These are phyloP conservation scores for Musa beccarii DNA, from an alignment of 176 grass and related monocot genomes.

Conservation along the genomic window DNA sequence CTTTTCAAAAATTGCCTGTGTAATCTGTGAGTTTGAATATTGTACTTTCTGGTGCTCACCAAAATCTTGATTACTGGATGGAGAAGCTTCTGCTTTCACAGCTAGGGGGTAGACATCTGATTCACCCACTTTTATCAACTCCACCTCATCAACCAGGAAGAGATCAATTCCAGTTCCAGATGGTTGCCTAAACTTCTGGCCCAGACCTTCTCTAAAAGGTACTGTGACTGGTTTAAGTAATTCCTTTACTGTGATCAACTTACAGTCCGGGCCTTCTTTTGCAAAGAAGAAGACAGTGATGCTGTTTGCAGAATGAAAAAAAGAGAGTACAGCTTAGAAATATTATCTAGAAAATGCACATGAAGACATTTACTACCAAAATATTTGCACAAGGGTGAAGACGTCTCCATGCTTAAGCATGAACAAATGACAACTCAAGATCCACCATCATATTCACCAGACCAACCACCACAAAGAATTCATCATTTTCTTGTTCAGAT, in stretches of 20 bases:
- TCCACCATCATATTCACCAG: too few species aligned
- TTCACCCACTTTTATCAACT: slow-evolving; percentile 2
- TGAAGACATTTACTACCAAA: too few species aligned
- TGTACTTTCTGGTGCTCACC: neutral
- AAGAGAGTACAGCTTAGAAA: neutral
- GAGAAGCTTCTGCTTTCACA: slow-evolving; percentile 7
- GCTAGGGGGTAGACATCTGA: neutral
- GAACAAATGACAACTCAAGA: too few species aligned
- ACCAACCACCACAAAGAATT: too few species aligned
- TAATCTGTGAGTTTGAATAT: slow-evolving; percentile 10
- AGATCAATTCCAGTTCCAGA: slow-evolving; percentile 4
- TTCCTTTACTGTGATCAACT: slow-evolving; percentile 2
- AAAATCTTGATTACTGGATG: neutral
- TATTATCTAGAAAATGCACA: too few species aligned
- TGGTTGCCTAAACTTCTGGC: slow-evolving; percentile 10
- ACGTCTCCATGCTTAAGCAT: too few species aligned
- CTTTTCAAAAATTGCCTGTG: slow-evolving; percentile 4
- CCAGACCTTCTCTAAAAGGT: slow-evolving; percentile 3
- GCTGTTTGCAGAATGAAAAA: neutral
- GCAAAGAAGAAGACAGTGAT: slow-evolving; percentile 13
- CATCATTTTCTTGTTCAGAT: too few species aligned
- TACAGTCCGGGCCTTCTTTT: slow-evolving; percentile 7
- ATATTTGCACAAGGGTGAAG: too few species aligned
- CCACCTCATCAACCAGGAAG: neutral
- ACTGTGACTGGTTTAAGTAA: neutral